phyloP scores from a whole-genome alignment of 106 monocot genomes.

The Narthecium ossifragum region DNA sequence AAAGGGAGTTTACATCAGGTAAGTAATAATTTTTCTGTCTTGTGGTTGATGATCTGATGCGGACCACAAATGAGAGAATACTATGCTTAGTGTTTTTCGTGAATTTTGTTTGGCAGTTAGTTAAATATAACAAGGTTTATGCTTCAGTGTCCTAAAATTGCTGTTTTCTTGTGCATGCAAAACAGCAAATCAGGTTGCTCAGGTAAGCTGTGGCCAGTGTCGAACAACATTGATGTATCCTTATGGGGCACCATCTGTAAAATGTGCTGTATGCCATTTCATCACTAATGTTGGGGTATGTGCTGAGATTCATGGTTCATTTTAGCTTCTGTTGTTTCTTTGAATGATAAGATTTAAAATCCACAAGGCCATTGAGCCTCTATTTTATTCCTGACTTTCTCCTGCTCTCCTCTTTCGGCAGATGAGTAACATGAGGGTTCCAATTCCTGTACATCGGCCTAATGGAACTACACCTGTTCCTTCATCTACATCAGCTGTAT shows the following conservation, averaged over 20 bases:
- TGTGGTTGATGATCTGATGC: too few species aligned
- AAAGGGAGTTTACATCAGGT: too few species aligned
- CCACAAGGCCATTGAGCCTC: too few species aligned
- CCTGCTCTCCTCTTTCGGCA: constrained; percentile 3
- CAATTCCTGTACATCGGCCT: constrained; percentile 24
- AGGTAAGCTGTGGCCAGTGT: constrained; percentile 56
- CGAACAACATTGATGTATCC: constrained; percentile 58
- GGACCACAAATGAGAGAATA: too few species aligned
- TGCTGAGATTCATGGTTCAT: not conserved
- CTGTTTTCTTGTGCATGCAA: not conserved
- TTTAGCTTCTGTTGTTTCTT: not conserved
- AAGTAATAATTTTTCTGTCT: too few species aligned
- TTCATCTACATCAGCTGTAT: constrained; percentile 36
- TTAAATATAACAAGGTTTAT: too few species aligned
- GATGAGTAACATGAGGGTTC: constrained; percentile 23
- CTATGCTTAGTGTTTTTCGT: too few species aligned
- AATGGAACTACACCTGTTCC: constrained; percentile 21
- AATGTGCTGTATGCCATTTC: constrained; percentile 56
- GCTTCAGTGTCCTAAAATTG: too few species aligned
- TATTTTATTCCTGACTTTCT: not conserved
- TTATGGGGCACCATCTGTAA: constrained; percentile 58
- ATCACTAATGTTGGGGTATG: constrained; percentile 49
- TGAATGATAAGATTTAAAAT: not conserved
- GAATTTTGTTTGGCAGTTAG: too few species aligned
- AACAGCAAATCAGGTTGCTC: constrained; percentile 44